Evolutionary conservation across 2,329 filamentous ascomycete genomes (phyloP).

Genomic region (Diaporthe citriasiana): DNA sequence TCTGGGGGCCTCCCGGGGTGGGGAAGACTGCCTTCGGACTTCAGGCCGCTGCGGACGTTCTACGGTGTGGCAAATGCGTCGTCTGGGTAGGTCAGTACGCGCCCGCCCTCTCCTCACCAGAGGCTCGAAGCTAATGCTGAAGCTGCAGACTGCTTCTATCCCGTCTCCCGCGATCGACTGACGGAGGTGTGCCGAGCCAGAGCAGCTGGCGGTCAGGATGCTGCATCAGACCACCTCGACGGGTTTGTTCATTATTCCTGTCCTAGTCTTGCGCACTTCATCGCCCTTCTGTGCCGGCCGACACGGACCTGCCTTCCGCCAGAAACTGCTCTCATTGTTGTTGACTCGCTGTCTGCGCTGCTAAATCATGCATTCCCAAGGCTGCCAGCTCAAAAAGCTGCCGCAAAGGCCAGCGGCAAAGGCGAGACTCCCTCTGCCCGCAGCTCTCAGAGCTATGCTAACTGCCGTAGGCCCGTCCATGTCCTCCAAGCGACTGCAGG

Average conservation of each 20-base stretch:
- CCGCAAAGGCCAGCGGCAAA: conserved; percentile 56
- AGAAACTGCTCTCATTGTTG: conserved; percentile 76
- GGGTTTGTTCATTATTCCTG: conserved; percentile 65
- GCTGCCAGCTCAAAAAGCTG: conserved; percentile 56
- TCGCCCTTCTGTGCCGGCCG: conserved; percentile 81
- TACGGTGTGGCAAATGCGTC: conserved; percentile 73
- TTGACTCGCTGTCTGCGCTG: conserved; percentile 84
- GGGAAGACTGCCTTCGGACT: conserved; percentile 88
- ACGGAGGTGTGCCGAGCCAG: conserved; percentile 46
- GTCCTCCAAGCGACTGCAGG: conserved; percentile 62
- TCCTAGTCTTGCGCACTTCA: conserved; percentile 76
- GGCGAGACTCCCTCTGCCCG: conserved; percentile 48
- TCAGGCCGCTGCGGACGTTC: conserved; percentile 75
- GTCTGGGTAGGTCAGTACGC: conserved; percentile 84
- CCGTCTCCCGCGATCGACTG: conserved; percentile 56
- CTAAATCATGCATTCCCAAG: conserved; percentile 84
- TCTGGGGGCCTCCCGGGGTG: conserved; percentile 88
- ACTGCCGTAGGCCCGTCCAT: conserved; percentile 38
- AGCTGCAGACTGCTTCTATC: conserved; percentile 63
- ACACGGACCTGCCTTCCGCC: conserved; percentile 72
- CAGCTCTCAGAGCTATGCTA: conserved; percentile 4
- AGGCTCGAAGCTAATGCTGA: conserved; percentile 32
- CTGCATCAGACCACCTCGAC: conserved; percentile 45
- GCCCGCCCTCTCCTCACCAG: conserved; percentile 23
- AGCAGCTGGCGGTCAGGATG: conserved; percentile 26